These are phyloP conservation scores for Nannochloris sp. DNA, from an alignment of 139 green algal genomes.

Conservation along the genomic window DNA sequence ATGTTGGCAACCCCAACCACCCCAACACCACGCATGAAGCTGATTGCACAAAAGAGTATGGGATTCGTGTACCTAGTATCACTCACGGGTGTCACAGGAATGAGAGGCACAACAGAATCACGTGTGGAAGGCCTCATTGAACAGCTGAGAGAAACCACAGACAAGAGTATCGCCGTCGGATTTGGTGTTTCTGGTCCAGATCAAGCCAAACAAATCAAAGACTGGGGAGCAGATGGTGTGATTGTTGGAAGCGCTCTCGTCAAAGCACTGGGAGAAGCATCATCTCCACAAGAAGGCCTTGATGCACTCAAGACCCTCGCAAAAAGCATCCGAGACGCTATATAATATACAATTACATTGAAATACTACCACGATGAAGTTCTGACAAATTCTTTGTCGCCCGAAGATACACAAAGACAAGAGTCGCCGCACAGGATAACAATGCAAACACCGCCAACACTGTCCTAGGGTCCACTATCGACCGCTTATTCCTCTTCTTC, in stretches of 20 bases:
- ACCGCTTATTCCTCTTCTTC: conserved; percentile 17
- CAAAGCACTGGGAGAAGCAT: conserved; percentile 65
- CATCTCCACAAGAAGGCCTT: conserved; percentile 46
- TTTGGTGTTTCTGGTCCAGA: conserved; percentile 90
- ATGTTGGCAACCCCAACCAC: conserved; percentile 90
- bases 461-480: conserved; percentile 20
- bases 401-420: conserved; percentile 38
- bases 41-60: conserved; percentile 74
- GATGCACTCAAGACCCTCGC: conserved; percentile 49
- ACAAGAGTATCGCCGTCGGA: conserved; percentile 84
- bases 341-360: conserved; percentile 11
- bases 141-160: conserved; percentile 59
- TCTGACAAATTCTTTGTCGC: conserved; percentile 8
- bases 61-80: conserved; percentile 99
- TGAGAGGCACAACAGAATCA: conserved; percentile 43
- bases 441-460: conserved; percentile 35
- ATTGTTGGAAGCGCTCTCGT: conserved; percentile 94
- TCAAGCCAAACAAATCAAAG: conserved; percentile 65
- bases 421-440: conserved; percentile 31
- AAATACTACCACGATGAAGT: background rate
- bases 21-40: conserved; percentile 40
- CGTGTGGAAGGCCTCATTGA: conserved; percentile 77
- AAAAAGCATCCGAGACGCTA: conserved; percentile 28
- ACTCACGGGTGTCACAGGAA: conserved; percentile 80
- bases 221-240: conserved; percentile 93